Evolutionary conservation across 768 basidiomycete genomes (phyloP).

Genomic region (Leccinum pellstonianum): DNA sequence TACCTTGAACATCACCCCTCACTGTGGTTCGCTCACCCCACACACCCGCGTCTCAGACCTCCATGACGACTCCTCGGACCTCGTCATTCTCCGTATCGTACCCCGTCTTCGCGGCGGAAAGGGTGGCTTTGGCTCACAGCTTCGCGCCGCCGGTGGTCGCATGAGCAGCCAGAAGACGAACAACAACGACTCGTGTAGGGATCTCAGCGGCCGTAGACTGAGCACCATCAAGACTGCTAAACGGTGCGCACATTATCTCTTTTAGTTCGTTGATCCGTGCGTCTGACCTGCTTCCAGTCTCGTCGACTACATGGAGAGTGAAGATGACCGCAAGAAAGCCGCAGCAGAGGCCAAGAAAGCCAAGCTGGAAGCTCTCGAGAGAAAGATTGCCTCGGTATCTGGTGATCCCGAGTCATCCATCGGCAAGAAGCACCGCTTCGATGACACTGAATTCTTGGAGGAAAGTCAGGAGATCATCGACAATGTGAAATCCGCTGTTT

Average conservation of each 20-base stretch:
- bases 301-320: slow-evolving; percentile 81
- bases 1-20: slow-evolving; percentile 42
- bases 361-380: slow-evolving; percentile 84
- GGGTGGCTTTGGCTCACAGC: slow-evolving; percentile 95
- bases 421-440: slow-evolving; percentile 85
- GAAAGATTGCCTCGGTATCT: slow-evolving; percentile 52
- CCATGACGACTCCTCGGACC: slow-evolving; percentile 29
- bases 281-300: slow-evolving; percentile 45
- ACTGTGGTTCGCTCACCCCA: slow-evolving; percentile 34
- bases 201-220: slow-evolving; percentile 84
- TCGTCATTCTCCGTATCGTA: slow-evolving; percentile 71
- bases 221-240: slow-evolving; percentile 97
- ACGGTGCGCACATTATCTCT: slow-evolving; percentile 52
- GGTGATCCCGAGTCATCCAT: slow-evolving; percentile 47
- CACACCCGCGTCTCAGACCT: slow-evolving; percentile 38
- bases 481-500: slow-evolving; percentile 86
- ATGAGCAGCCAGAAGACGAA: slow-evolving; percentile 97
- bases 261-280: neutral
- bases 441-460: slow-evolving; percentile 90
- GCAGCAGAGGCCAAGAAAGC: slow-evolving; percentile 73
- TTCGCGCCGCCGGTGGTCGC: slow-evolving; percentile 94
- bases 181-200: slow-evolving; percentile 93
- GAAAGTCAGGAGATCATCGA: slow-evolving; percentile 90
- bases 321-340: slow-evolving; percentile 77
- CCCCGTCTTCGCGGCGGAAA: slow-evolving; percentile 86